Conservation (phyloP, 139 green algal species). For the Tetraselmis chui region DNA sequence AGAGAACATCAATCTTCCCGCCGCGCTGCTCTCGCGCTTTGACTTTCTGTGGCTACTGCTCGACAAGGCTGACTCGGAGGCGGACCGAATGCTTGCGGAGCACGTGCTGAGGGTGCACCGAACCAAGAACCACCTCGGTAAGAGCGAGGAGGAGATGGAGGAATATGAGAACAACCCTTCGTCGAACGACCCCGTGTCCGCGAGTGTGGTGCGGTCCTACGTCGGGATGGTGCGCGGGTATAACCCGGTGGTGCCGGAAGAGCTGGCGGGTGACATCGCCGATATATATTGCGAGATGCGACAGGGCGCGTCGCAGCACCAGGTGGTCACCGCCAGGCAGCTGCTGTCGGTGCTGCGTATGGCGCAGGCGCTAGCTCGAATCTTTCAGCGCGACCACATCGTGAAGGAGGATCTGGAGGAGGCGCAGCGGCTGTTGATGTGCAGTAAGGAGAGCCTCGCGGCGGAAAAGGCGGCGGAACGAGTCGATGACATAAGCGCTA, state of each 20-base stretch:
- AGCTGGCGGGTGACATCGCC: slow-evolving; percentile 78
- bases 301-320: slow-evolving; percentile 50
- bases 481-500: neutral
- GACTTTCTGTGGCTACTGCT: slow-evolving; percentile 98
- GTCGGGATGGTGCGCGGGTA: slow-evolving; percentile 52
- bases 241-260: slow-evolving; percentile 64
- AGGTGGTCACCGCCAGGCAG: slow-evolving; percentile 80
- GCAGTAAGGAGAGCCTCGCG: slow-evolving; percentile 75
- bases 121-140: slow-evolving; percentile 1
- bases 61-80: slow-evolving; percentile 66
- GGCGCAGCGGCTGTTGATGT: slow-evolving; percentile 85
- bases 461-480: neutral
- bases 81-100: slow-evolving; percentile 17
- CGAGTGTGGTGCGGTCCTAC: slow-evolving; percentile 75
- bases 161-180: slow-evolving; percentile 2
- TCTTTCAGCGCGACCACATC: slow-evolving; percentile 61
- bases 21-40: slow-evolving; percentile 86
- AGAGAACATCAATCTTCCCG: slow-evolving; percentile 98
- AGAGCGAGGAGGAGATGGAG: slow-evolving; percentile 8
- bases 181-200: slow-evolving; percentile 35
- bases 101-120: slow-evolving; percentile 71
- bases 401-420: slow-evolving; percentile 87
- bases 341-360: slow-evolving; percentile 93
- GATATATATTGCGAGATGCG: slow-evolving; percentile 81
- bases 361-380: slow-evolving; percentile 74